Evolutionary conservation across 495 filamentous ascomycete genomes (phyloP), one percentile per base, ranked within the genome.

Genomic region (Aspergillus homomorphus): DNA sequence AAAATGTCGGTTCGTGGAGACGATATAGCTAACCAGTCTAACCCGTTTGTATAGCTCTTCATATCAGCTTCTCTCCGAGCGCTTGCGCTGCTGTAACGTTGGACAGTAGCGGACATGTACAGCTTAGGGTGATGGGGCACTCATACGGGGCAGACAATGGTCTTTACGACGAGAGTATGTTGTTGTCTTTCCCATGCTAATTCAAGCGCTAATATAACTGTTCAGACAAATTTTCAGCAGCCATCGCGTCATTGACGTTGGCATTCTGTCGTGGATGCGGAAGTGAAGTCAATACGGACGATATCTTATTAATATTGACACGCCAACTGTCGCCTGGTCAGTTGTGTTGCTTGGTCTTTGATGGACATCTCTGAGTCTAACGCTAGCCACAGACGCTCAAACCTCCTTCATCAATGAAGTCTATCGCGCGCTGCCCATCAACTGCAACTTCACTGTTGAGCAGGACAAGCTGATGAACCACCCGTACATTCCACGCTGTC

Each of bases 61-160:
- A 89, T 53, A 81, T 85, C 38, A 83, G 86, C 16, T 82, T 92
- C 54, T 94, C 89, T 8, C 89, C 90, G 0, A 92, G 87, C 53
- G 81, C 83, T 42, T 91, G 86, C 62, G 83, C 86, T 33, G 77
- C 86, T 22, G 83, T 84, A 0, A 77, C 79, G 50, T 74, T 91
- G 24, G 82, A 87, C 56, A 79, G 85, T 54, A 87, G 90, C 51
- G 84, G 84, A 4, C 79, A 82, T 28, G 68, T 87, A 19, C 83
- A 84, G 62, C 79, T 91, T 72, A 82, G 82, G 53, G 72, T 72
- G 14, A 80, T 92, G 71, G 80, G 85, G 26, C 76, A 81, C 53
- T 71, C 73, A 1, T 79, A 77, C 43, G 75, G 75, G 21, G 66
- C 69, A 12, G 67, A 69, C 51, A 69, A 62, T 24, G 73, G 67